Evolutionary conservation across 192 early-diverging fungal species (phyloP), one percentile per base, ranked within the genome.

Genomic region (Thamnidium elegans): DNA sequence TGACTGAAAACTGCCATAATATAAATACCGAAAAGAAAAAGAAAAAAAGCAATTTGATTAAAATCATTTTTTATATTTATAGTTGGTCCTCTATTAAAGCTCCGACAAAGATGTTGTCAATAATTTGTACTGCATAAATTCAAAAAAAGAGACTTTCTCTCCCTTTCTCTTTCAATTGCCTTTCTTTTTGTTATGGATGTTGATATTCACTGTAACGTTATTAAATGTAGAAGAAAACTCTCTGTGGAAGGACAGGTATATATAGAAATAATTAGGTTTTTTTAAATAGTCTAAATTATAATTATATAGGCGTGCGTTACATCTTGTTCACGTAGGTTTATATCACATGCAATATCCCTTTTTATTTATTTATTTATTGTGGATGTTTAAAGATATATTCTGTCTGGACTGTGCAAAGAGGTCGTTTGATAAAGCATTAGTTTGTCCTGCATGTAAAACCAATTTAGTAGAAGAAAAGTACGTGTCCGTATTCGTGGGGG

Each of bases 381-480:
- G n/a, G n/a, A n/a, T n/a, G n/a, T n/a, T n/a, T n/a, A n/a, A 73
- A 89, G 86, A 89, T 61, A 79, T 90, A 14, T 89, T 89, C 74
- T 90, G 87, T 66, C 72, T 84, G 26, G 52, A 47, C 3, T 90
- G 87, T 59, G 84, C 89, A 20, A 79, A 68, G 17, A 72, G 55
- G 15, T 53, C 76, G 4, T 87, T 87, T 61, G 54, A 70, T 17
- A 66, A 75, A 9, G 78, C 78, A 8, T 58, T 81, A 8, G 68
- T 78, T 11, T 91, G 89, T 62, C 89, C 87, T 7, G 86, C 84
- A 0, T 90, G 87, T 62, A 76, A 84, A 39, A 77, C 83, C 11
- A 70, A 67, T 7, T 53, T 90, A 11, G 65, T 73, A 0, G 0
- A 39, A 10, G 65, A 75, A 55, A 78, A 68, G 86, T 86, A 83